These are phyloP conservation scores for Erucastrum elatum DNA, from an alignment of 345 rosid genomes.

Conservation along the genomic window DNA sequence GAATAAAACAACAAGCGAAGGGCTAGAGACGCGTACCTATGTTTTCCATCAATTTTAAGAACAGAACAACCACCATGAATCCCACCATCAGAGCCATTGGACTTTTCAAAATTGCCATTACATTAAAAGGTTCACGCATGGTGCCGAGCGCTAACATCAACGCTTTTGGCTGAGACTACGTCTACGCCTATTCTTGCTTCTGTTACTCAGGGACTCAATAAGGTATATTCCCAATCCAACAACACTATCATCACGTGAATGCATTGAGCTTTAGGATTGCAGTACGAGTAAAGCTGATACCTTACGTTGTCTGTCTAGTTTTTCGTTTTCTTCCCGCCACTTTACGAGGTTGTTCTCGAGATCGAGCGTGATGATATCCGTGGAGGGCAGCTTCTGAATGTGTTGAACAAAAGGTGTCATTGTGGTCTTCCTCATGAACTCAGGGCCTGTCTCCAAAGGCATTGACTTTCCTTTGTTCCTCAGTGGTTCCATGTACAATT, in stretches of 20 bases:
- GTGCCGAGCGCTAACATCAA: too few species aligned
- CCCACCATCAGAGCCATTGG: too few species aligned
- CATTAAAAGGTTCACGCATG: too few species aligned
- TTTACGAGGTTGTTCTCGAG: constrained; percentile 85
- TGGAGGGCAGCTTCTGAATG: constrained; percentile 89
- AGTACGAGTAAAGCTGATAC: neutral
- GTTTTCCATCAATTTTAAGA: too few species aligned
- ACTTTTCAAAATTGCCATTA: too few species aligned
- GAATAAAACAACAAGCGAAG: too few species aligned
- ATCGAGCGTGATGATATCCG: constrained; percentile 85
- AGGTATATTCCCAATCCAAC: neutral
- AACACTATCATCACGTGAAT: neutral
- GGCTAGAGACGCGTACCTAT: too few species aligned
- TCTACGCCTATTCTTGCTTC: constrained; percentile 87
- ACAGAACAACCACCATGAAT: too few species aligned
- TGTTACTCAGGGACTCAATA: constrained; percentile 85
- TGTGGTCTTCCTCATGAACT: constrained; percentile 98
- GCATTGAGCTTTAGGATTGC: neutral
- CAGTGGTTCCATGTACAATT: too few species aligned
- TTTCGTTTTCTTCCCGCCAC: constrained; percentile 81
- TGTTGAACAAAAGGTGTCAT: constrained; percentile 81
- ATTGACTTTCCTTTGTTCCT: neutral
- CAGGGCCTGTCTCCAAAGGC: constrained; percentile 95
- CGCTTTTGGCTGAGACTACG: constrained; percentile 67
- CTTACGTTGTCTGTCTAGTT: constrained; percentile 51